Percentiles rank a stretch among this genome's conserved stretches.
Evolutionary conservation across 2,329 filamentous ascomycete species (phyloP).

Genomic region (Lecanicillium sp.): DNA sequence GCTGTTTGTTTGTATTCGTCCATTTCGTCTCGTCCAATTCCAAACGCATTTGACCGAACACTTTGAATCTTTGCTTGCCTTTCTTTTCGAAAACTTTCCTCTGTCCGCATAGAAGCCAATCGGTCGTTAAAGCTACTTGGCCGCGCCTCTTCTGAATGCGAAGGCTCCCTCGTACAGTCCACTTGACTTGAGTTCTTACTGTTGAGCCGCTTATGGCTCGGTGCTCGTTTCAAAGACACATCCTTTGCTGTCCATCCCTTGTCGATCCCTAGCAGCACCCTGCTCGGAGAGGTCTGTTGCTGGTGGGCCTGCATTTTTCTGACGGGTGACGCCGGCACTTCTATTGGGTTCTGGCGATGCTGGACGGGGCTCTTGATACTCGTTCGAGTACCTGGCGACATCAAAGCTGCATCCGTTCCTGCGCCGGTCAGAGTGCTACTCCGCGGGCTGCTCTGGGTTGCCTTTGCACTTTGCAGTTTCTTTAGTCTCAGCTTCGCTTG

Average conservation of each 20-base stretch:
- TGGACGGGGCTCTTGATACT: conserved; percentile 2
- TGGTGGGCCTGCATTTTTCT: conserved; percentile 42
- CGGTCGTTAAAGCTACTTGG: conserved; percentile 72
- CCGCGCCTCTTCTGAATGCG: conserved; percentile 22
- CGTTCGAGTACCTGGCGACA: not conserved
- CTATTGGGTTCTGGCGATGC: conserved; percentile 30
- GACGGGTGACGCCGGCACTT: conserved; percentile 71
- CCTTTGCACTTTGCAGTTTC: conserved; percentile 58
- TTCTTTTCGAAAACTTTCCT: conserved; percentile 44
- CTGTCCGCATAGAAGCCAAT: conserved; percentile 59
- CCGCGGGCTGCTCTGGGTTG: conserved; percentile 10
- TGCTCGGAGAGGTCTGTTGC: conserved; percentile 64
- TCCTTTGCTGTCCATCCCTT: conserved; percentile 76
- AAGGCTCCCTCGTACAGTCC: not conserved
- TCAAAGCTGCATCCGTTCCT: conserved; percentile 11
- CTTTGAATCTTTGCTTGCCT: conserved; percentile 43
- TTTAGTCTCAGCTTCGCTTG: conserved; percentile 83
- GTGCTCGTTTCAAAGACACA: conserved; percentile 72
- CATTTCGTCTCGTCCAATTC: conserved; percentile 49
- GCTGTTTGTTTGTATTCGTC: conserved; percentile 51
- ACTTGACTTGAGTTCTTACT: not conserved
- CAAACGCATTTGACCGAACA: conserved; percentile 47
- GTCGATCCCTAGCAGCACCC: conserved; percentile 79
- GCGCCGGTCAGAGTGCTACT: conserved; percentile 3
- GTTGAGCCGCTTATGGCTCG: conserved; percentile 30